These are phyloP conservation scores for Tilletia walkeri DNA, from an alignment of 1,284 basidiomycete genomes.

Conservation along the genomic window DNA sequence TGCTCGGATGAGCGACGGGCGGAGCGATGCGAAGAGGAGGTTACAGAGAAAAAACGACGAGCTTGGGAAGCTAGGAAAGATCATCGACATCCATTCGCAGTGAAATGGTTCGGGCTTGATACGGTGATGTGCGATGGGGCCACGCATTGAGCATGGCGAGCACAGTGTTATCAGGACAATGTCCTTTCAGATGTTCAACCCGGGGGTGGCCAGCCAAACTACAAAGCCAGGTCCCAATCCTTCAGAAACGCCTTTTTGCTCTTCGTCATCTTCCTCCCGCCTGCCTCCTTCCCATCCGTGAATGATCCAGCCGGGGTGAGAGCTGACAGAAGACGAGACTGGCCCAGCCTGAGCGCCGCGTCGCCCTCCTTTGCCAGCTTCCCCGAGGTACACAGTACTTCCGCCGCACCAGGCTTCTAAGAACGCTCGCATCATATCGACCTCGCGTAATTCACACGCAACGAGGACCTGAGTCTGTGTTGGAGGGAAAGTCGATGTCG, in stretches of 20 bases:
- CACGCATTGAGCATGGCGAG: too few species aligned
- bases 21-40: too few species aligned
- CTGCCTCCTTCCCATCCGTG: not conserved
- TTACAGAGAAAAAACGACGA: too few species aligned
- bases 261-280: not conserved
- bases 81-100: too few species aligned
- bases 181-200: too few species aligned
- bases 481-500: not conserved
- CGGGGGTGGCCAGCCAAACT: not conserved
- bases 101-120: too few species aligned
- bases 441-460: slow-evolving; percentile 1
- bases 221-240: slow-evolving; percentile 14
- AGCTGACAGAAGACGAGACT: too few species aligned
- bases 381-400: not conserved
- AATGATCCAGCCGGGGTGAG: not conserved
- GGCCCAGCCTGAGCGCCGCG: too few species aligned
- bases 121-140: too few species aligned
- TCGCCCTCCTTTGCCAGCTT: not conserved
- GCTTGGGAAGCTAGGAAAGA: too few species aligned
- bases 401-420: not conserved
- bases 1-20: too few species aligned
- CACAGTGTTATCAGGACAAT: too few species aligned
- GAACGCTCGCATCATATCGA: slow-evolving; percentile 14
- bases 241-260: not conserved
- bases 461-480: slow-evolving; percentile 7